These are phyloP conservation scores for Arachis stenosperma DNA, from an alignment of 306 rosid genomes.

Conservation along the genomic window DNA sequence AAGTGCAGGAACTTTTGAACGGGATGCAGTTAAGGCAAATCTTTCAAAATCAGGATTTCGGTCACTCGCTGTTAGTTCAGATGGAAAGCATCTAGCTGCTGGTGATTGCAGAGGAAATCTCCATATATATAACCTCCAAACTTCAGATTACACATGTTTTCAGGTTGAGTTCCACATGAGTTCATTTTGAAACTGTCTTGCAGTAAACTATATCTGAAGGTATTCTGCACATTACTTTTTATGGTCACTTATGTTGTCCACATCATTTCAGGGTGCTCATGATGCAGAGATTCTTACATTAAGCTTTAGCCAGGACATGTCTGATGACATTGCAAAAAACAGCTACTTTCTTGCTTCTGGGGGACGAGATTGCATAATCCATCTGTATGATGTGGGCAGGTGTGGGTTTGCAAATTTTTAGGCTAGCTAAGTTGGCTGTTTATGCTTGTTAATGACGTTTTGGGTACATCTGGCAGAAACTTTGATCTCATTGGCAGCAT, in stretches of 20 bases:
- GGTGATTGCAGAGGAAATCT: constrained; percentile 81
- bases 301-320: constrained; percentile 52
- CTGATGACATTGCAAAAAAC: constrained; percentile 38
- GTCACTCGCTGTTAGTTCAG: constrained; percentile 77
- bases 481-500: constrained; percentile 64
- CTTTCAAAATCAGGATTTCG: constrained; percentile 60
- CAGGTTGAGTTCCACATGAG: constrained; percentile 51
- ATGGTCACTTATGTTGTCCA: constrained; percentile 29
- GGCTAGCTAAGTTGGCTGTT: constrained; percentile 30
- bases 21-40: constrained; percentile 63
- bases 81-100: constrained; percentile 76
- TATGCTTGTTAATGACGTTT: constrained; percentile 38
- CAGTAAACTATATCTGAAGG: constrained; percentile 30
- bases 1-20: constrained; percentile 67
- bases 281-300: constrained; percentile 34
- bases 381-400: constrained; percentile 76
- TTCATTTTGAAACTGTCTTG: constrained; percentile 29
- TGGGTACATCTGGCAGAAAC: constrained; percentile 56
- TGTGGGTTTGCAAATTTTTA: constrained; percentile 38
- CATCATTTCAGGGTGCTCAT: constrained; percentile 69
- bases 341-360: constrained; percentile 71
- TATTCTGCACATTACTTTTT: constrained; percentile 1
- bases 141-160: constrained; percentile 67
- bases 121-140: constrained; percentile 69
- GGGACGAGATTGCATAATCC: constrained; percentile 66